Evolutionary conservation across 495 filamentous ascomycete species (phyloP).

Genomic region (Aspergillus heteromorphus): DNA sequence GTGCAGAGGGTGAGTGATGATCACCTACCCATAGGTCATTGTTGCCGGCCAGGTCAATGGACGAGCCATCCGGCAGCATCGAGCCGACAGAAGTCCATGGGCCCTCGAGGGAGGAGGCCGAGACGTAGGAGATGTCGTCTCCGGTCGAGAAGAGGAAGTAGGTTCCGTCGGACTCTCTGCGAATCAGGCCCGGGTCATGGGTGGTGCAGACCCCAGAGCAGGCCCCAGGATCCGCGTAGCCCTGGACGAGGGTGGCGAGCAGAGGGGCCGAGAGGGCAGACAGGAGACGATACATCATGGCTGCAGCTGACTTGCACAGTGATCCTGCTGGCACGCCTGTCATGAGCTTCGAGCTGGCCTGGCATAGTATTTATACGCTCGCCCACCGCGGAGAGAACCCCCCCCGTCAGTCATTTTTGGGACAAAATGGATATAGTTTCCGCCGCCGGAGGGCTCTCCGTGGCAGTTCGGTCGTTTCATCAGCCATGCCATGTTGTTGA

Average conservation of each 20-base stretch:
- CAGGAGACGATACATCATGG: not conserved
- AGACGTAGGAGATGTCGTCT: conserved; percentile 58
- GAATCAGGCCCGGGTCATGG: conserved; percentile 63
- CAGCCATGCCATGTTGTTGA: not conserved
- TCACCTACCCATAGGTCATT: conserved; percentile 57
- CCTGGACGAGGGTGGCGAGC: conserved; percentile 23
- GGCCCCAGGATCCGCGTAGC: conserved; percentile 49
- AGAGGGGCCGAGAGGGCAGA: not conserved
- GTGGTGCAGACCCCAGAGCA: conserved; percentile 57
- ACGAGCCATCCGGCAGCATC: conserved; percentile 53
- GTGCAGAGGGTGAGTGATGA: not conserved
- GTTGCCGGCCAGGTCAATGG: conserved; percentile 56
- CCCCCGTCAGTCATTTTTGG: not conserved
- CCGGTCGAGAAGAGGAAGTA: conserved; percentile 75
- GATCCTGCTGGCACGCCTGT: not conserved
- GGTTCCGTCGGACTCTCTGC: conserved; percentile 53
- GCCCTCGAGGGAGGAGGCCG: conserved; percentile 53
- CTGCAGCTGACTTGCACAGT: no score
- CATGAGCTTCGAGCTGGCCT: no score
- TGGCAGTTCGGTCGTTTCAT: not conserved
- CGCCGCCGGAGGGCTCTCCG: not conserved
- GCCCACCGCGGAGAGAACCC: not conserved
- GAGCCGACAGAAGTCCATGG: conserved; percentile 63
- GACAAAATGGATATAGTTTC: not conserved
- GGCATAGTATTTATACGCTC: not conserved